phyloP scores from a whole-genome alignment of 805 yeast species.

The Cyberlindnera samutprakarnensis region DNA sequence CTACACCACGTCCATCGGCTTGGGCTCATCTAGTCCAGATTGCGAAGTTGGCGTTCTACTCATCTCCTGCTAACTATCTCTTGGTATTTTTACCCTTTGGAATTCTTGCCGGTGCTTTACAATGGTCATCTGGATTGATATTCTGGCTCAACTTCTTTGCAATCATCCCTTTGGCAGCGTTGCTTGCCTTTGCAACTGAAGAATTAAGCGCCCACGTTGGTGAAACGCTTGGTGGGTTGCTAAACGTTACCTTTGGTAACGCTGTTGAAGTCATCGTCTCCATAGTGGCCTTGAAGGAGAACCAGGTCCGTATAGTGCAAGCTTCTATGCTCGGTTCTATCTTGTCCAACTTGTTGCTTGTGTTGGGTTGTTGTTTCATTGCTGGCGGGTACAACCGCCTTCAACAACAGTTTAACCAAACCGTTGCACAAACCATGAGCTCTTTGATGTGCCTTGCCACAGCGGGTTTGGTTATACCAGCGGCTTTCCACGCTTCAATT shows the following conservation, averaged over 20 bases:
- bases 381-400: constrained; percentile 86
- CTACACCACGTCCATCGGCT: no score
- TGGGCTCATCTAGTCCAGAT: no score
- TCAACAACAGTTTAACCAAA: constrained; percentile 86
- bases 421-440: constrained; percentile 97
- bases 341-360: constrained; percentile 79
- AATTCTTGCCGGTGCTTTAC: constrained; percentile 55
- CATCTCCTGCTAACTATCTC: constrained; percentile 71
- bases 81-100: constrained; percentile 88
- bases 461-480: constrained; percentile 85
- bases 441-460: constrained; percentile 88
- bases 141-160: constrained; percentile 81
- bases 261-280: constrained; percentile 97
- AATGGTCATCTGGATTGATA: constrained; percentile 44
- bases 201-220: constrained; percentile 85
- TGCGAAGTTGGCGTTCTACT: constrained; percentile 34
- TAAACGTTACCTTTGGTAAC: constrained; percentile 96
- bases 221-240: constrained; percentile 84
- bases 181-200: constrained; percentile 89
- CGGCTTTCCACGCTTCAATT: constrained; percentile 85
- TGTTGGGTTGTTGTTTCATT: constrained; percentile 90
- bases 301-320: constrained; percentile 90
- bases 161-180: constrained; percentile 86
- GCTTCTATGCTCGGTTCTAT: constrained; percentile 96
- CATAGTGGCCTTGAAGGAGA: constrained; percentile 75